A percentile compares a stretch with the other conserved stretches of the same genome.
Conservation (phyloP, 2,329 filamentous ascomycete species). For the Venturia pyrina region DNA sequence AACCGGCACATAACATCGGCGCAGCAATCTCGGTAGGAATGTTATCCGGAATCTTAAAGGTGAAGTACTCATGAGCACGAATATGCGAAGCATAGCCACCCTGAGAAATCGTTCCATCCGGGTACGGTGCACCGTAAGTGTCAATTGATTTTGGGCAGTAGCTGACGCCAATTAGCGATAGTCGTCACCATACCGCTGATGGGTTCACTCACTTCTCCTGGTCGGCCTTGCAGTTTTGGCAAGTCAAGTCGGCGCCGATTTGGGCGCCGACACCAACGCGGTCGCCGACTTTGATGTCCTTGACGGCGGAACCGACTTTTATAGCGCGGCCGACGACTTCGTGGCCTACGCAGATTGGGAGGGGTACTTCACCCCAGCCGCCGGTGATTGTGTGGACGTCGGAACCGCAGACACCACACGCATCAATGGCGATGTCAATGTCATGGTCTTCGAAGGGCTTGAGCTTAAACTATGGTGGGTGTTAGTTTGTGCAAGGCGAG, state of each 20-base stretch:
- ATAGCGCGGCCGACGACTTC: constrained; percentile 42
- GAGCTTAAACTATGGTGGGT: constrained; percentile 48
- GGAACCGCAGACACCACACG: constrained; percentile 53
- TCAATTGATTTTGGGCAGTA: constrained; percentile 25
- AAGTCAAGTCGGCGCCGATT: constrained; percentile 39
- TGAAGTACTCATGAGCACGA: constrained; percentile 66
- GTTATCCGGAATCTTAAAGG: constrained; percentile 65
- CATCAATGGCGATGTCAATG: constrained; percentile 78
- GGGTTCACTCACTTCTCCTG: constrained; percentile 36
- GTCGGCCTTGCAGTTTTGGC: constrained; percentile 41
- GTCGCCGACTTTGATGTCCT: constrained; percentile 35
- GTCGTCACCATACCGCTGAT: not conserved
- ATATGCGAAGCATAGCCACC: constrained; percentile 61
- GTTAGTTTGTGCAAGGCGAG: not conserved
- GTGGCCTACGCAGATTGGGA: constrained; percentile 58
- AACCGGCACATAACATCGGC: constrained; percentile 75
- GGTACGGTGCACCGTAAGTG: constrained; percentile 40
- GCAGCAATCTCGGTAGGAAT: constrained; percentile 53
- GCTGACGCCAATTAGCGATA: not conserved
- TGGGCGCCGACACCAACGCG: constrained; percentile 42
- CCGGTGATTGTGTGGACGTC: constrained; percentile 40
- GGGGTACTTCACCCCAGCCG: constrained; percentile 54
- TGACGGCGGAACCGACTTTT: constrained; percentile 41
- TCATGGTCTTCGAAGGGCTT: constrained; percentile 83
- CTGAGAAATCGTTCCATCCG: constrained; percentile 52